Evolutionary conservation across 2,329 filamentous ascomycete genomes (phyloP).

Genomic region (Paecilomyces fulvus): DNA sequence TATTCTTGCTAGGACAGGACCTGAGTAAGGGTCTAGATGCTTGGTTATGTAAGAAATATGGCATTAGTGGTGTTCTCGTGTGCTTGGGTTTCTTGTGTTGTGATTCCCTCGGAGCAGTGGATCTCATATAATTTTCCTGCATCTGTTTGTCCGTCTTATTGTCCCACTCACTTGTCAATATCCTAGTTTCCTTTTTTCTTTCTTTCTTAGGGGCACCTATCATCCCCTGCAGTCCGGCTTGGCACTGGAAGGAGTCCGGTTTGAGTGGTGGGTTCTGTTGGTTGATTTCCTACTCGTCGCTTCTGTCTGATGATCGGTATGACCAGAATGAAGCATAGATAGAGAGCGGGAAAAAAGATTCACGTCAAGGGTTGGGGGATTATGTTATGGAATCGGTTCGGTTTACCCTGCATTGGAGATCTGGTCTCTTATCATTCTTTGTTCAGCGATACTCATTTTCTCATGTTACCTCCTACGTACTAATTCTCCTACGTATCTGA

Average conservation of each 20-base stretch:
- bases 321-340: slow-evolving; percentile 18
- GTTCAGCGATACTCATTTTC: neutral
- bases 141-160: slow-evolving; percentile 4
- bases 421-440: neutral
- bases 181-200: neutral
- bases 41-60: neutral
- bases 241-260: slow-evolving; percentile 5
- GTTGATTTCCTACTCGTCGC: slow-evolving; percentile 6
- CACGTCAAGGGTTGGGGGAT: slow-evolving; percentile 12
- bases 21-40: neutral
- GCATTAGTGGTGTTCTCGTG: neutral
- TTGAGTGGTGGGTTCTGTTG: slow-evolving; percentile 4
- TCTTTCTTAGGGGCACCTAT: slow-evolving; percentile 6
- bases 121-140: slow-evolving; percentile 10
- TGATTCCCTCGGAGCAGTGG: slow-evolving; percentile 15
- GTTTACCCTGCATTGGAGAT: slow-evolving; percentile 7
- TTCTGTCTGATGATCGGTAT: slow-evolving; percentile 11
- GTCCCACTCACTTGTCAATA: slow-evolving; percentile 8
- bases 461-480: neutral
- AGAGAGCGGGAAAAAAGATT: slow-evolving; percentile 15
- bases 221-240: slow-evolving; percentile 2
- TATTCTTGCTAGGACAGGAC: neutral
- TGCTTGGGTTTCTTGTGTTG: neutral
- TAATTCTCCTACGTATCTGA: neutral
- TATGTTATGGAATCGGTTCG: slow-evolving; percentile 10